These are phyloP conservation scores for Panaeolus papilionaceus DNA, from an alignment of 768 basidiomycete genomes.

Conservation along the genomic window DNA sequence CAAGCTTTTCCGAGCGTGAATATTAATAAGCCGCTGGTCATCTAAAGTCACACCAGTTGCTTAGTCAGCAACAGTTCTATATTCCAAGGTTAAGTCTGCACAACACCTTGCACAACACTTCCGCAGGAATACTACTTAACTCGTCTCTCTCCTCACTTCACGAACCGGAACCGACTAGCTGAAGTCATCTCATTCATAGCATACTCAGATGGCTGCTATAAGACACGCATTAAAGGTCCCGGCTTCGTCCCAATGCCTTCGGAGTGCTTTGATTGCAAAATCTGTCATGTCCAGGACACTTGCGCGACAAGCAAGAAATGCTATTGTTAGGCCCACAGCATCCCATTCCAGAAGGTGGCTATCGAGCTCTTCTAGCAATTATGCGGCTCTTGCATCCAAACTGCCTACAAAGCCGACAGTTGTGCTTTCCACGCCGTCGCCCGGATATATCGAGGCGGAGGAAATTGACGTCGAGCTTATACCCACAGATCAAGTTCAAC, in stretches of 20 bases:
- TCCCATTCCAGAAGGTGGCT: constrained; percentile 19
- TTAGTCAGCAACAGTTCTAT: background rate
- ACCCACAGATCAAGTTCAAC: constrained; percentile 54
- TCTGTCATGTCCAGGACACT: background rate
- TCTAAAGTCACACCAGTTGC: background rate
- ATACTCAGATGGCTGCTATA: background rate
- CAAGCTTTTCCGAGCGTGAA: too few relatives aligned
- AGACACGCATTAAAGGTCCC: background rate
- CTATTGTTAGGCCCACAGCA: background rate
- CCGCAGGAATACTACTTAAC: too few relatives aligned
- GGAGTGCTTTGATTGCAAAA: background rate
- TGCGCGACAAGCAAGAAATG: background rate
- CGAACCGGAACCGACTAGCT: background rate
- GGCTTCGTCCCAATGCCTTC: constrained; percentile 9
- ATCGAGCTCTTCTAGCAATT: constrained; percentile 26
- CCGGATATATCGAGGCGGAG: constrained; percentile 59
- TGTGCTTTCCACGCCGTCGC: constrained; percentile 56
- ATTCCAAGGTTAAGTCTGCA: background rate
- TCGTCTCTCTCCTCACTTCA: background rate
- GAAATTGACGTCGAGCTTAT: constrained; percentile 70
- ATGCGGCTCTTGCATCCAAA: constrained; percentile 46
- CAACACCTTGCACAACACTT: background rate
- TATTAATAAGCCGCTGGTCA: background rate
- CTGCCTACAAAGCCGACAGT: constrained; percentile 54
- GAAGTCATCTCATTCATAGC: constrained; percentile 10